Conservation (phyloP, 2,329 filamentous ascomycete genomes). For the Microdochium bolleyi region DNA sequence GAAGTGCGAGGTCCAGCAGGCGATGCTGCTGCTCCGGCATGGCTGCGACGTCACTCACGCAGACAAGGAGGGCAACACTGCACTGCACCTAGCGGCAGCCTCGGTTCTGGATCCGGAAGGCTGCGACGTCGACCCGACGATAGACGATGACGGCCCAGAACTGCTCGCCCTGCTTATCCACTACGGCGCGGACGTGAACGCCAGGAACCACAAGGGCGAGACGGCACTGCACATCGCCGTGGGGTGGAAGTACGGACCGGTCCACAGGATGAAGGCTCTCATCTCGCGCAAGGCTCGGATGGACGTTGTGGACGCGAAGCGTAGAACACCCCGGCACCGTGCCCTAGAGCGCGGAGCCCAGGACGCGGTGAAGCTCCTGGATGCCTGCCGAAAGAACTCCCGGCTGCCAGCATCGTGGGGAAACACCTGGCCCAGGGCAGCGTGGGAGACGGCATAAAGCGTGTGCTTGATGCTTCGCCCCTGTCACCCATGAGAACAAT, state of each 20-base stretch:
- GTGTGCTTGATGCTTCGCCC: too few relatives aligned
- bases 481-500: too few relatives aligned
- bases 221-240: neutral
- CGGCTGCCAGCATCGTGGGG: too few relatives aligned
- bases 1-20: neutral
- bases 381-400: too few relatives aligned
- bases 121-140: neutral
- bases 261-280: neutral
- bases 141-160: neutral
- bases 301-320: neutral
- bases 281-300: neutral
- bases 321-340: neutral
- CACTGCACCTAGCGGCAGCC: neutral
- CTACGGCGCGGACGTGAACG: neutral
- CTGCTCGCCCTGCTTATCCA: neutral
- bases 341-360: too few relatives aligned
- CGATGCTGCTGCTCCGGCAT: neutral
- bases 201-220: neutral
- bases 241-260: neutral
- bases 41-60: neutral
- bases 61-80: neutral
- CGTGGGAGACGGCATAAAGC: too few relatives aligned
- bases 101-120: neutral
- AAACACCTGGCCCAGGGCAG: too few relatives aligned
- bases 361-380: too few relatives aligned